These are phyloP conservation scores for Agaricus bisporus DNA, from an alignment of 768 basidiomycete genomes.

Conservation along the genomic window DNA sequence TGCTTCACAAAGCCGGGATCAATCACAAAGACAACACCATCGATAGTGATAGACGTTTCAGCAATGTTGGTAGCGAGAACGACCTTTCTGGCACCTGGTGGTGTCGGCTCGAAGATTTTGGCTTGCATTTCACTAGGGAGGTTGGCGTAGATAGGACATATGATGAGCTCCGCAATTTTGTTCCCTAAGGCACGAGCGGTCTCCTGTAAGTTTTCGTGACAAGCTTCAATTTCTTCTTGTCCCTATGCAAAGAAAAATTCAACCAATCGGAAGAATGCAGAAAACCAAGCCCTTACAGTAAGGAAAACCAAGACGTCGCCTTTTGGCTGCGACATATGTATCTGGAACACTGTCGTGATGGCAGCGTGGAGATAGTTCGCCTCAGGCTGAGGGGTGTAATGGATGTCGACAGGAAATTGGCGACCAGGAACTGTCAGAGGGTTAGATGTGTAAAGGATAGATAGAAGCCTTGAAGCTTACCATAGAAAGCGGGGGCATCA, in stretches of 20 bases:
- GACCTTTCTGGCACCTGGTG: slow-evolving; percentile 93
- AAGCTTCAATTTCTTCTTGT: slow-evolving; percentile 98
- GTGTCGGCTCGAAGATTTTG: slow-evolving; percentile 99
- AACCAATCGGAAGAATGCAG: not conserved
- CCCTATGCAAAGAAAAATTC: slow-evolving; percentile 44
- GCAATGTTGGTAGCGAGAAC: slow-evolving; percentile 99
- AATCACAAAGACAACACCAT: slow-evolving; percentile 98
- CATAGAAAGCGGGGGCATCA: slow-evolving; percentile 89
- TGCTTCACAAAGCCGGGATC: slow-evolving; percentile 99
- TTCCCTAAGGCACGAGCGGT: slow-evolving; percentile 93
- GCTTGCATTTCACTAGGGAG: slow-evolving; percentile 99
- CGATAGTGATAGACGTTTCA: slow-evolving; percentile 99
- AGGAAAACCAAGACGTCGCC: slow-evolving; percentile 98
- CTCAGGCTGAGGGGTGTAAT: slow-evolving; percentile 98
- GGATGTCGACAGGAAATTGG: slow-evolving; percentile 95
- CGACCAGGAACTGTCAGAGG: slow-evolving; percentile 79
- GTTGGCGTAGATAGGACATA: slow-evolving; percentile 98
- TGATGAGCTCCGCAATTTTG: slow-evolving; percentile 89
- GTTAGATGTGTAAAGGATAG: not conserved
- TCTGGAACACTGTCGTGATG: slow-evolving; percentile 98
- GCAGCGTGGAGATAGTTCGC: slow-evolving; percentile 98
- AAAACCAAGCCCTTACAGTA: slow-evolving; percentile 51
- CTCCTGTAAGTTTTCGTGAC: slow-evolving; percentile 93
- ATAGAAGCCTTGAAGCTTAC: slow-evolving; percentile 34
- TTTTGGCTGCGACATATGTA: slow-evolving; percentile 96